Evolutionary conservation across 176 grass and related monocot genomes (phyloP).

Genomic region (Oryza longistaminata): DNA sequence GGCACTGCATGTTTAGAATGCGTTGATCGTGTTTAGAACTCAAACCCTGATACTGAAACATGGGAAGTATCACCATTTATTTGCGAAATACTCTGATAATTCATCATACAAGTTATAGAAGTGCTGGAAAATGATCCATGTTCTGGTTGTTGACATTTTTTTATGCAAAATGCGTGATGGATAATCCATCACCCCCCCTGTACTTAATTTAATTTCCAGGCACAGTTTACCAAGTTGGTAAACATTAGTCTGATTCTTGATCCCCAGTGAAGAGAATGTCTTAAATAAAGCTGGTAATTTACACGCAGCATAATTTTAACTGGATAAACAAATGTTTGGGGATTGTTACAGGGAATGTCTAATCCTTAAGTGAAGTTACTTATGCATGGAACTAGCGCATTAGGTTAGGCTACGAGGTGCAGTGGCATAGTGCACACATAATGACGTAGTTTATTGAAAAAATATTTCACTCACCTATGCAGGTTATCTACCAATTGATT

Average conservation of each 20-base stretch:
- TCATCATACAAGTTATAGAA: not conserved
- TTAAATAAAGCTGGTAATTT: not conserved
- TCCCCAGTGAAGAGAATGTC: not conserved
- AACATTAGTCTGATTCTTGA: not conserved
- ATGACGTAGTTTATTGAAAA: not conserved
- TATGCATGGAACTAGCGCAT: not conserved
- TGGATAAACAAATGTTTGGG: not conserved
- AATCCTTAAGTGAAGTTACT: not conserved
- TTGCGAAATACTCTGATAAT: not conserved
- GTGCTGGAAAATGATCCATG: not conserved
- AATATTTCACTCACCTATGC: not conserved
- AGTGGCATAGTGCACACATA: not conserved
- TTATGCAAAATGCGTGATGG: not conserved
- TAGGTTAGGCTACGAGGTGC: not conserved
- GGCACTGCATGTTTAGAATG: not conserved
- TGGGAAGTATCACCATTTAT: not conserved
- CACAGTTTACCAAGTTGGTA: not conserved
- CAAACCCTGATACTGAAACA: not conserved
- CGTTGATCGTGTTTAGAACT: not conserved
- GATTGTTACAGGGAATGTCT: not conserved
- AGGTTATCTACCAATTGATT: no score
- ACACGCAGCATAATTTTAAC: not conserved
- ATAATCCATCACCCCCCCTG: not conserved
- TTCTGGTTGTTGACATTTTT: not conserved
- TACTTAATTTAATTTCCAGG: not conserved